Conservation (phyloP, 257 asterid species). For the Solanum habrochaites region DNA sequence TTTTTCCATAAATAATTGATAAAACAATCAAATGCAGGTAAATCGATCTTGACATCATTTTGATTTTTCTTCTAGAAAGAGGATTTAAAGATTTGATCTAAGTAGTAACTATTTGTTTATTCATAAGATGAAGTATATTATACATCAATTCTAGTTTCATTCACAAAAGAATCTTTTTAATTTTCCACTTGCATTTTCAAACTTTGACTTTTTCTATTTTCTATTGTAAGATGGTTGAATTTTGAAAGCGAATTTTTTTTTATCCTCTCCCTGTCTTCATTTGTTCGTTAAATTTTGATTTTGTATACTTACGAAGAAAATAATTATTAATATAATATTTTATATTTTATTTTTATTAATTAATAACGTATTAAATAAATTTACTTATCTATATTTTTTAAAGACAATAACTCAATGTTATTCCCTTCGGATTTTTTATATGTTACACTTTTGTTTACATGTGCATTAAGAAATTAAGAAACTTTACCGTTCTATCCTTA, state of each 20-base stretch:
- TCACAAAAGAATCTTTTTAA: background rate
- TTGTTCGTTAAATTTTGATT: too few species aligned
- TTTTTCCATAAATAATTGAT: background rate
- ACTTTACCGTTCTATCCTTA: too few species aligned
- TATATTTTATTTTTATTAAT: accelerated
- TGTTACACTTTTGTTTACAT: too few species aligned
- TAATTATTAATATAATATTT: too few species aligned
- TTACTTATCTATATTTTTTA: too few species aligned
- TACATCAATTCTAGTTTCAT: background rate
- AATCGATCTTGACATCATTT: background rate
- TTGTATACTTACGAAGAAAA: too few species aligned
- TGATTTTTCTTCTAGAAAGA: background rate
- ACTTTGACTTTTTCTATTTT: background rate
- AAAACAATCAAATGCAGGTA: background rate
- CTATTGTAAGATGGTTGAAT: background rate
- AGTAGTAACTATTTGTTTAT: background rate
- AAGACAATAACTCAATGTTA: too few species aligned
- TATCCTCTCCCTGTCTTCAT: accelerated
- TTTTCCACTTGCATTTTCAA: background rate
- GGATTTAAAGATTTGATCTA: background rate
- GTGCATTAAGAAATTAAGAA: too few species aligned
- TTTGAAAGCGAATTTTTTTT: too few species aligned
- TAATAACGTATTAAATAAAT: too few species aligned
- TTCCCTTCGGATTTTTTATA: too few species aligned
- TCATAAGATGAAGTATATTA: background rate